Percentiles rank a stretch among this genome's conserved stretches.
Evolutionary conservation across 176 grass and related monocot species (phyloP).

Genomic region (Avena atlantica): DNA sequence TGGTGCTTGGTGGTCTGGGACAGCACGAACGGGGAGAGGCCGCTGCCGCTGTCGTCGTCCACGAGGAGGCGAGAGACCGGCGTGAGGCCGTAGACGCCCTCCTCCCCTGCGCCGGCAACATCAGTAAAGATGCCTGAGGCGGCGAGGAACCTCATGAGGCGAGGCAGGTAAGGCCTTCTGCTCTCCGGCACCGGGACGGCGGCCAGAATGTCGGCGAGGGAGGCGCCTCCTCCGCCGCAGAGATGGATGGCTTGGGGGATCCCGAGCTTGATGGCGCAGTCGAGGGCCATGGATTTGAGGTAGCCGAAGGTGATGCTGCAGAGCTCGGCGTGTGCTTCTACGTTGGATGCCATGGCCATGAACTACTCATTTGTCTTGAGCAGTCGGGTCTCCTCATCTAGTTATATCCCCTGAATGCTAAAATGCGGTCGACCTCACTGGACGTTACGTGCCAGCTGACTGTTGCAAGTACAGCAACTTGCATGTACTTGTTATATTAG

Average conservation of each 20-base stretch:
- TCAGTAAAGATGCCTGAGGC: conserved; percentile 13
- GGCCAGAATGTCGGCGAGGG: conserved; percentile 22
- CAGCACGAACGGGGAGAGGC: conserved; percentile 29
- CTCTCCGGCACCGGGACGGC: neutral
- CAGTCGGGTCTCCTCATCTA: too few species aligned
- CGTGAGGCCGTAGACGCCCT: conserved; percentile 41
- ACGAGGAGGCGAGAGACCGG: conserved; percentile 44
- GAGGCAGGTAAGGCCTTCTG: conserved; percentile 27
- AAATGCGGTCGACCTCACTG: too few species aligned
- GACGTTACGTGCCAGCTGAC: too few species aligned
- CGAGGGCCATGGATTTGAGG: conserved; percentile 40
- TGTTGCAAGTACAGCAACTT: too few species aligned
- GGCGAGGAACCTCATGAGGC: conserved; percentile 51
- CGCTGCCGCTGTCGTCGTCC: neutral
- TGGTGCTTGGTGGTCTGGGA: neutral
- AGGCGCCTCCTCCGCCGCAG: conserved; percentile 25
- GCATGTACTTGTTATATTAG: too few species aligned
- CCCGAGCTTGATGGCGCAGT: conserved; percentile 51
- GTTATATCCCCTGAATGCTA: too few species aligned
- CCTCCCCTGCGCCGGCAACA: neutral
- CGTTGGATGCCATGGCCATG: neutral
- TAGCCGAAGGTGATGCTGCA: conserved; percentile 32
- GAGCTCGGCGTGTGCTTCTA: conserved; percentile 39
- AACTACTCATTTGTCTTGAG: neutral
- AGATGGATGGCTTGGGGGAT: conserved; percentile 43